Evolutionary conservation across 164 flowering plant species (phyloP).

Genomic region (Vitis riparia): DNA sequence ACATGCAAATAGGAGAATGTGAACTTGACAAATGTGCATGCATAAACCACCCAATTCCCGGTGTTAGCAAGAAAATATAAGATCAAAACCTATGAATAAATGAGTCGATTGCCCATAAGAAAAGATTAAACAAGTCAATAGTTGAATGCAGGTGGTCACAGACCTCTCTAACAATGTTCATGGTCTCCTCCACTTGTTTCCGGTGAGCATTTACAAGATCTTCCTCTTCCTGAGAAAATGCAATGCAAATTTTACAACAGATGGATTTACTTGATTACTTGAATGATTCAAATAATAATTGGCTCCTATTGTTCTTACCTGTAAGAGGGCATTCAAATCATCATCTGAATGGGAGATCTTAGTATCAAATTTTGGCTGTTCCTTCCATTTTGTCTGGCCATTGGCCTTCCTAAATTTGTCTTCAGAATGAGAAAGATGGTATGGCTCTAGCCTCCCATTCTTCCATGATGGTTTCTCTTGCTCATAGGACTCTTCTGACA

Average conservation of each 20-base stretch:
- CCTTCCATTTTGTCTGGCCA: constrained; percentile 47
- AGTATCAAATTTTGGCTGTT: constrained; percentile 31
- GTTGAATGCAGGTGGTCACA: neutral
- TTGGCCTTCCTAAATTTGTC: constrained; percentile 44
- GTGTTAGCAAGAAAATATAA: neutral
- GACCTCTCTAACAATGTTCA: constrained; percentile 80
- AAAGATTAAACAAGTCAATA: neutral
- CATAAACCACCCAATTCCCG: neutral
- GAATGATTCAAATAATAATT: neutral
- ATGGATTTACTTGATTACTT: no score
- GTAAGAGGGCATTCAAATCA: constrained; percentile 63
- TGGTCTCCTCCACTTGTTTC: constrained; percentile 72
- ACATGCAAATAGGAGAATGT: constrained; percentile 6
- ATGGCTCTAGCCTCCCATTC: constrained; percentile 44
- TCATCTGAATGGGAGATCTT: constrained; percentile 50
- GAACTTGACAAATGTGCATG: neutral
- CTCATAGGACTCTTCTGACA: constrained; percentile 51
- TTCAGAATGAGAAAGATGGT: constrained; percentile 28
- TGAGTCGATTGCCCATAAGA: no score
- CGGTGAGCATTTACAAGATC: constrained; percentile 79
- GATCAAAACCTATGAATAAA: neutral
- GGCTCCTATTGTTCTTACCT: constrained; percentile 34
- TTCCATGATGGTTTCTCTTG: constrained; percentile 49
- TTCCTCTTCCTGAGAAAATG: constrained; percentile 64
- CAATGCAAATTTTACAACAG: neutral